Conservation (phyloP, 768 basidiomycete species). For the Agaricus sinodeliciosus region DNA sequence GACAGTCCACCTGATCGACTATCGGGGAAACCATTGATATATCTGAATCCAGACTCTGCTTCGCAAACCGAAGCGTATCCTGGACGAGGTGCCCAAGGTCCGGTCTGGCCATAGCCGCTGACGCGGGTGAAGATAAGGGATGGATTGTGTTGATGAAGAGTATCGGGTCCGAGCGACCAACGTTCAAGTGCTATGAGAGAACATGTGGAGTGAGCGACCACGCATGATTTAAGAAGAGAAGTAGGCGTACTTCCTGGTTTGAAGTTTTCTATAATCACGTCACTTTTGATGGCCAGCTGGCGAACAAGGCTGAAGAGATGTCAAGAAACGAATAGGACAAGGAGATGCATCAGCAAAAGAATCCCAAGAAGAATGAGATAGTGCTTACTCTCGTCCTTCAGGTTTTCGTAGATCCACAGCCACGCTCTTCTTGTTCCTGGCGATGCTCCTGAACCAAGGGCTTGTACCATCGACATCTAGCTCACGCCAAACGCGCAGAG, state of each 20-base stretch:
- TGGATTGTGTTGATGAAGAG: slow-evolving; percentile 68
- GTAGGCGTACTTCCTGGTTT: slow-evolving; percentile 60
- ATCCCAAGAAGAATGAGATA: slow-evolving; percentile 8
- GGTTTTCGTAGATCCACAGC: slow-evolving; percentile 52
- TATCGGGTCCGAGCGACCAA: slow-evolving; percentile 56
- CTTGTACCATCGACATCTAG: slow-evolving; percentile 65
- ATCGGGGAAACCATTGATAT: slow-evolving; percentile 64
- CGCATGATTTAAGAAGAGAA: not conserved
- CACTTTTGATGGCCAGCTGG: slow-evolving; percentile 52
- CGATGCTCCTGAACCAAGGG: slow-evolving; percentile 71
- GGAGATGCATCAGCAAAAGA: not conserved
- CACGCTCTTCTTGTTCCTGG: slow-evolving; percentile 68
- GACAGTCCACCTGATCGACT: slow-evolving; percentile 41
- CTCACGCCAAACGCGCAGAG: slow-evolving; percentile 65
- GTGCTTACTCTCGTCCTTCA: slow-evolving; percentile 23
- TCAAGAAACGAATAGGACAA: not conserved
- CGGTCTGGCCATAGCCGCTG: slow-evolving; percentile 71
- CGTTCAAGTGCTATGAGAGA: slow-evolving; percentile 51
- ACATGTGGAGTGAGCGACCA: not conserved
- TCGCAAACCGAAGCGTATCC: slow-evolving; percentile 74
- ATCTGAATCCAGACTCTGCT: slow-evolving; percentile 68
- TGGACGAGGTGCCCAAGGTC: slow-evolving; percentile 64
- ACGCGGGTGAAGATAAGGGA: slow-evolving; percentile 88
- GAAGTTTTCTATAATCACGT: slow-evolving; percentile 68
- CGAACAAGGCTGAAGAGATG: slow-evolving; percentile 46